Conservation (phyloP, 441 rosid species). For the Arabidopsis hybrid region DNA sequence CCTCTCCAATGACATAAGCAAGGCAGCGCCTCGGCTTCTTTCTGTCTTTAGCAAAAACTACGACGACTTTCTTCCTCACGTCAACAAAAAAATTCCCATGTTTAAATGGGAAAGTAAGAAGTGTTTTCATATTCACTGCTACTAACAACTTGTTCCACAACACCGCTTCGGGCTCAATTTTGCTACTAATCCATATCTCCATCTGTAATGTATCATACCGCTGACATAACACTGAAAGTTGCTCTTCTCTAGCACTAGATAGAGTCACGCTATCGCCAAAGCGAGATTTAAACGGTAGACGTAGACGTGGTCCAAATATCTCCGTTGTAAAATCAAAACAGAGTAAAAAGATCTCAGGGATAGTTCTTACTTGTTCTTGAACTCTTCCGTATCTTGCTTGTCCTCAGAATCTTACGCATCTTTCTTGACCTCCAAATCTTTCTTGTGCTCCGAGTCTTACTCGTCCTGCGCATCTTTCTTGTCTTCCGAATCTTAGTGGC, state of each 20-base stretch:
- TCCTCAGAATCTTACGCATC: no score
- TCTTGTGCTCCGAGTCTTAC: no score
- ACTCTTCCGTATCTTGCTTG: no score
- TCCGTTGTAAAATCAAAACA: constrained; percentile 1
- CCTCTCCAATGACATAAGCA: neutral
- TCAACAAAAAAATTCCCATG: neutral
- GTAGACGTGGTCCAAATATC: neutral
- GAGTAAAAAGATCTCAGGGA: no score
- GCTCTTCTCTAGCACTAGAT: neutral
- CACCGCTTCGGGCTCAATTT: neutral
- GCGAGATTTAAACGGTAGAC: neutral
- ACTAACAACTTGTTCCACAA: neutral
- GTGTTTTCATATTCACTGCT: neutral
- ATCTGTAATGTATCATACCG: neutral
- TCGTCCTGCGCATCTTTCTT: no score
- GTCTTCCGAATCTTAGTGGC: no score
- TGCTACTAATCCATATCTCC: neutral
- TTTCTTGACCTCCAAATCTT: no score
- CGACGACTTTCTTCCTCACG: neutral
- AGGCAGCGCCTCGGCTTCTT: neutral
- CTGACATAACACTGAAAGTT: neutral
- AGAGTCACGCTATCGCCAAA: neutral
- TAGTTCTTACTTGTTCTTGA: no score
- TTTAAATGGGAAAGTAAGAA: neutral
- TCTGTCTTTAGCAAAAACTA: neutral